Conservation (phyloP, 441 rosid species). For the Hura crepitans region DNA sequence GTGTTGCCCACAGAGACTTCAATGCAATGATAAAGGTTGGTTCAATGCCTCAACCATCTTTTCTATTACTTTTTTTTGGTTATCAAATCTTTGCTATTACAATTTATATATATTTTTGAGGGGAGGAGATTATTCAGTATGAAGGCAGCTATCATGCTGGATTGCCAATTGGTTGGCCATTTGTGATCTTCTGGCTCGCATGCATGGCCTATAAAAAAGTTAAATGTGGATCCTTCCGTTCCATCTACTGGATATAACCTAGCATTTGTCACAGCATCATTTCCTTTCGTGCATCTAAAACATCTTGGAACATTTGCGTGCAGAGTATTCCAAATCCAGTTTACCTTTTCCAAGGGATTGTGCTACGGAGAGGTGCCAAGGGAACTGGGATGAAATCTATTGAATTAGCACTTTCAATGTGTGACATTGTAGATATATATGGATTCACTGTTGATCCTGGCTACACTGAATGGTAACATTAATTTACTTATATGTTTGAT, state of each 20-base stretch:
- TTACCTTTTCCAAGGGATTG: slow-evolving; percentile 98
- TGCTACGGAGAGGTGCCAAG: slow-evolving; percentile 94
- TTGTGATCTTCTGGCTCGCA: slow-evolving; percentile 16
- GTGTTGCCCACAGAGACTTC: slow-evolving; percentile 85
- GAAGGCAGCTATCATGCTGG: not conserved
- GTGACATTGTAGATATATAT: slow-evolving; percentile 89
- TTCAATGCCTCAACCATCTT: slow-evolving; percentile 9
- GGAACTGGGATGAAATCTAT: slow-evolving; percentile 99
- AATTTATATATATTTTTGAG: not conserved
- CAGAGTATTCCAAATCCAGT: slow-evolving; percentile 95
- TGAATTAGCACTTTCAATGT: slow-evolving; percentile 95
- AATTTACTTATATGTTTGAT: not conserved
- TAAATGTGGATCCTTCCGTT: slow-evolving; percentile 1
- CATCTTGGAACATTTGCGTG: slow-evolving; percentile 20
- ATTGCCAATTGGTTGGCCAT: not conserved
- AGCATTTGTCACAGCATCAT: not conserved
- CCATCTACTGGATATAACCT: not conserved
- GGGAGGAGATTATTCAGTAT: not conserved
- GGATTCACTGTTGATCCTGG: slow-evolving; percentile 99
- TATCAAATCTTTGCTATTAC: not conserved
- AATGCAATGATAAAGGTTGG: slow-evolving; percentile 88
- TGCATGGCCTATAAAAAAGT: slow-evolving; percentile 9
- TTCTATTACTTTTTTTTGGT: no score
- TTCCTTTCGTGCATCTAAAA: slow-evolving; percentile 8
- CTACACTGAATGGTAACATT: slow-evolving; percentile 83